Evolutionary conservation across 805 yeast species (phyloP), one percentile per base, ranked within the genome.

Genomic region (Candida pseudofarinosa): DNA sequence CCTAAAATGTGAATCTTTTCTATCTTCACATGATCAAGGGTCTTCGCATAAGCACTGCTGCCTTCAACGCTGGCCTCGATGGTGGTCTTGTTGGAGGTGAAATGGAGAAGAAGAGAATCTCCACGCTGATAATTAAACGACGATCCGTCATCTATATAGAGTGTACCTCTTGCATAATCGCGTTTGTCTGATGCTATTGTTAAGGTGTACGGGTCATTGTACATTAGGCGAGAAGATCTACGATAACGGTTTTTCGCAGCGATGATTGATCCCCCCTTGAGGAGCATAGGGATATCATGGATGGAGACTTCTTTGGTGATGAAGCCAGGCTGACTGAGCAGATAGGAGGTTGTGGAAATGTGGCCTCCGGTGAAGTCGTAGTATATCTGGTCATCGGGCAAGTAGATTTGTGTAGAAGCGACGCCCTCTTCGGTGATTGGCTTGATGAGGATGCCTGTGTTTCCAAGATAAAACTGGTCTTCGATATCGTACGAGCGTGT

Each of bases 121-220:
- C 83, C 85, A 1, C 64, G 50, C 26, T 59, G 44, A 56, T 80
- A 80, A 35, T 69, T 76, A 51, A 75, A 86, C 0, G 90, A 72
- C 51, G 82, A 85, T 13, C 95, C 96, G 61, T 90, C 98, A 59
- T 90, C 98, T 31, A 85, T 62, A 59, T 89, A 90, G 26, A 90
- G 58, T 14, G 65, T 60, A 1, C 86, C 85, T 0, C 61, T 60
- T 0, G 90, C 88, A 4, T 53, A 49, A 1, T 81, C 82, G 2
- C 63, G 52, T 2, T 55, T 50, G 43, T 70, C 71, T 8, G 82
- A 70, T 0, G 86, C 87, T 35, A 90, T 64, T 2, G 83, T 71
- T 31, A 90, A 54, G 0, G 95, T 85, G 58, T 81, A 88, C 3
- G 97, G 96, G 58, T 90, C 98, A 48, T 73, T 65, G 19, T 58